Percentiles rank a stretch among this genome's conserved stretches.
These are phyloP conservation scores for Akanthomyces muscarius DNA, from an alignment of 2,329 filamentous ascomycete genomes.

Conservation along the genomic window DNA sequence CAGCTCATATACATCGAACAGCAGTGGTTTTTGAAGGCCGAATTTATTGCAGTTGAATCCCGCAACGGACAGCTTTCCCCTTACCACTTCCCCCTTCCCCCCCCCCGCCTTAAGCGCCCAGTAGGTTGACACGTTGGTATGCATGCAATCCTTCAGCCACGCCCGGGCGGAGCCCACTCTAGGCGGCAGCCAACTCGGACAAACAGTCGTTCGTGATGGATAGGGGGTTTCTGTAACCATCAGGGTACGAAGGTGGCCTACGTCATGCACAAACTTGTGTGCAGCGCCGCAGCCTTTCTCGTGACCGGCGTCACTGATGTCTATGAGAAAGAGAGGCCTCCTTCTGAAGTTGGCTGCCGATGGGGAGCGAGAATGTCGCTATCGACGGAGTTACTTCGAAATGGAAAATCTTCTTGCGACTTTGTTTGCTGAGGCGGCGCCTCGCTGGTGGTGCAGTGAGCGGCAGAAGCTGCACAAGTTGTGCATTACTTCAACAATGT, in stretches of 20 bases:
- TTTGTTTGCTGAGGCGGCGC: not conserved
- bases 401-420: not conserved
- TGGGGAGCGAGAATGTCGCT: not conserved
- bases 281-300: not conserved
- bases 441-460: not conserved
- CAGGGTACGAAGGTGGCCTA: not conserved
- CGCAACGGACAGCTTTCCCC: not conserved
- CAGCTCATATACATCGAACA: too few relatives aligned
- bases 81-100: not conserved
- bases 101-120: not conserved
- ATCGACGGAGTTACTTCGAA: too few relatives aligned
- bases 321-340: not conserved
- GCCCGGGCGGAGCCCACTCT: not conserved
- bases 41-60: not conserved
- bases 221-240: not conserved
- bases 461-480: not conserved
- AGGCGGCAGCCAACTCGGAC: not conserved
- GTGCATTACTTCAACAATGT: not conserved
- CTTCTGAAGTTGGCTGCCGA: too few relatives aligned
- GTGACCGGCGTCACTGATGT: not conserved
- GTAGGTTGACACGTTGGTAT: not conserved
- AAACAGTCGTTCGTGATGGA: not conserved
- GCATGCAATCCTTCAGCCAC: not conserved
- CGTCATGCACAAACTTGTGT: not conserved
- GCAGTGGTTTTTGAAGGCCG: not conserved